Evolutionary conservation across 495 filamentous ascomycete genomes (phyloP).

Genomic region (Lasiosphaeria hispida): DNA sequence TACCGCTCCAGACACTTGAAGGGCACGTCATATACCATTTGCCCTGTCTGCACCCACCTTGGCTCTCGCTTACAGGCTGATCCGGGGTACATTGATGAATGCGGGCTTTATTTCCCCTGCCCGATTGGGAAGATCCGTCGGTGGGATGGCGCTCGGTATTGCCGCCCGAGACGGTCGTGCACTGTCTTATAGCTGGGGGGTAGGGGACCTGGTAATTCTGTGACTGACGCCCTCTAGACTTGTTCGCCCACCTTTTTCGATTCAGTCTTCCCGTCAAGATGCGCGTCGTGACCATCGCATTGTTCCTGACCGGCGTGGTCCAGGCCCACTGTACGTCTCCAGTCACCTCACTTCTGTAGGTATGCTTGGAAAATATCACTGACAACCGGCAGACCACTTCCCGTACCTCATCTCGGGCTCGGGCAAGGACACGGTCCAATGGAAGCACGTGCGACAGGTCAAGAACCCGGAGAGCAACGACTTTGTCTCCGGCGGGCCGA

Average conservation of each 20-base stretch:
- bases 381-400: conserved; percentile 29
- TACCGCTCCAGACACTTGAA: too few relatives aligned
- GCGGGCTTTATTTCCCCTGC: neutral
- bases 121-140: neutral
- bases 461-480: conserved; percentile 47
- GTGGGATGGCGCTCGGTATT: neutral
- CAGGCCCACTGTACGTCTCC: conserved; percentile 2
- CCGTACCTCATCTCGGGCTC: conserved; percentile 33
- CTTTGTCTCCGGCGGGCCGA: conserved; percentile 37
- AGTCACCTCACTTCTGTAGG: neutral
- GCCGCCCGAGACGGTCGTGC: neutral
- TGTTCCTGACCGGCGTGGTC: conserved; percentile 8
- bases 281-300: conserved; percentile 3
- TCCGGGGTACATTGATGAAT: neutral
- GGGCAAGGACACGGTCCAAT: conserved; percentile 32
- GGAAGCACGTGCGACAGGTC: conserved; percentile 42
- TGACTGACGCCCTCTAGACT: neutral
- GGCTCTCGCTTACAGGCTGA: neutral
- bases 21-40: too few relatives aligned
- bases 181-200: neutral
- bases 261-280: neutral
- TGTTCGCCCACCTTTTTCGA: neutral
- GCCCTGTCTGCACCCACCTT: too few relatives aligned
- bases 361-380: neutral
- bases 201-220: neutral